Percentiles rank a stretch among this genome's conserved stretches.
Conservation (phyloP, 257 asterid genomes). For the Hygrophila difformis region DNA sequence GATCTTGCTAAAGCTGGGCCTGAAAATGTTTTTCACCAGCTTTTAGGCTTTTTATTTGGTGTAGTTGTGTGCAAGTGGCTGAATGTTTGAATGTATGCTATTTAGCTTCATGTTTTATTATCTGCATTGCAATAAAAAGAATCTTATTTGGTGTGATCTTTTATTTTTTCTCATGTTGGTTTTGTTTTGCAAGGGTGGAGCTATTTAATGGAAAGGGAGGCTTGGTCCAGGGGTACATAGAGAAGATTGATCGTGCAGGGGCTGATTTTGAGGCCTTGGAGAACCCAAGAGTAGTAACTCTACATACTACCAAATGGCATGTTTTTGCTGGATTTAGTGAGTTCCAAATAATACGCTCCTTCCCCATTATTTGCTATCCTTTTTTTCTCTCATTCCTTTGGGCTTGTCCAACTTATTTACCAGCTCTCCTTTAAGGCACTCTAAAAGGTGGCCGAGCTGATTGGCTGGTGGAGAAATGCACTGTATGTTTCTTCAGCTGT, state of each 20-base stretch:
- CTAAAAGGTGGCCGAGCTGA: slow-evolving; percentile 97
- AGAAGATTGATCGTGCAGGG: slow-evolving; percentile 59
- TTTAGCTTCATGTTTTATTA: no score
- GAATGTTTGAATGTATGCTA: no score
- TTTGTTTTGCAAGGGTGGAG: slow-evolving; percentile 66
- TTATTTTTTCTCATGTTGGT: slow-evolving; percentile 10
- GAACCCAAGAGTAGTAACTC: slow-evolving; percentile 41
- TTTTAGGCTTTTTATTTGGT: no score
- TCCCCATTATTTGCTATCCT: no score
- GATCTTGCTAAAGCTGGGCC: no score
- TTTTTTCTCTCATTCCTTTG: background rate
- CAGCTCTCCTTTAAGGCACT: slow-evolving; percentile 45
- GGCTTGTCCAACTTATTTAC: slow-evolving; percentile 8
- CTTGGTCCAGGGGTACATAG: slow-evolving; percentile 75
- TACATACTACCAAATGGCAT: slow-evolving; percentile 67
- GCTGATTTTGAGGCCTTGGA: slow-evolving; percentile 62
- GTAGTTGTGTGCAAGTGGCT: no score
- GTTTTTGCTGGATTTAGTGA: slow-evolving; percentile 87
- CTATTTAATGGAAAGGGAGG: slow-evolving; percentile 93
- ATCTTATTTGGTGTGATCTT: no score
- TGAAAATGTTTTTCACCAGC: no score
- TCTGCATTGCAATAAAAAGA: no score
- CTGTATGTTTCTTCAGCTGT: slow-evolving; percentile 42
- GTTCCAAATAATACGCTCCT: slow-evolving; percentile 15
- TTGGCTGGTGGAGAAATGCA: slow-evolving; percentile 99